Evolutionary conservation across 306 rosid species (phyloP).

Genomic region (Hippophae rhamnoides): DNA sequence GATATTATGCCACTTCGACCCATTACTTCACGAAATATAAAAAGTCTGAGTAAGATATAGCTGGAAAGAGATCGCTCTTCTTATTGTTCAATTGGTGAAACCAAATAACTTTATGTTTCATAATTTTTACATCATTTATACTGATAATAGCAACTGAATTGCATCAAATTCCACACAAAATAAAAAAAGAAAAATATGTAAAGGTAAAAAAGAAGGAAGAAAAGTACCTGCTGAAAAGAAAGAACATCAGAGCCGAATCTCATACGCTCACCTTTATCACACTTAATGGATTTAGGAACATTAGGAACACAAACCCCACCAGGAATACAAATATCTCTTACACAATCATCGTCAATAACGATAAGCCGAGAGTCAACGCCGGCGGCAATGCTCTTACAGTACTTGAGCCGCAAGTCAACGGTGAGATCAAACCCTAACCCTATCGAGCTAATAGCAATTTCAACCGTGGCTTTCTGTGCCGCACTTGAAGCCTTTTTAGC

Average conservation of each 20-base stretch:
- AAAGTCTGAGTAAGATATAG: too few relatives aligned
- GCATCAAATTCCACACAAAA: not conserved
- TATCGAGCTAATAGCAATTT: constrained; percentile 46
- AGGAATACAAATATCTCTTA: constrained; percentile 35
- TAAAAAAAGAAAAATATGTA: not conserved
- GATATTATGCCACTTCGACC: too few relatives aligned
- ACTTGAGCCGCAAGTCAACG: constrained; percentile 72
- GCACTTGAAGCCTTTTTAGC: too few relatives aligned
- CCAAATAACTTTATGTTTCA: too few relatives aligned
- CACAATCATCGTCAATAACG: constrained; percentile 37
- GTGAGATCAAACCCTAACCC: constrained; percentile 92
- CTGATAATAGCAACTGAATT: too few relatives aligned
- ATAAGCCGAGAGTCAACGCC: constrained; percentile 30
- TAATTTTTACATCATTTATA: too few relatives aligned
- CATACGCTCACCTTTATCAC: constrained; percentile 73
- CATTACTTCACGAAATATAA: too few relatives aligned
- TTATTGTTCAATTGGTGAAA: too few relatives aligned
- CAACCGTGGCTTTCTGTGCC: constrained; percentile 6
- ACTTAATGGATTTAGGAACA: constrained; percentile 66
- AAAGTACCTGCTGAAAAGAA: constrained; percentile 47
- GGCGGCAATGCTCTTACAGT: constrained; percentile 47
- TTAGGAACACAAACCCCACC: constrained; percentile 36
- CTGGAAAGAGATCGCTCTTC: too few relatives aligned
- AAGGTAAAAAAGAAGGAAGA: not conserved
- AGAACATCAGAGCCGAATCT: constrained; percentile 68